Base-by-base conservation (phyloP, 108 stramenopile species). In the Cyclostephanos tholiformis region DNA sequence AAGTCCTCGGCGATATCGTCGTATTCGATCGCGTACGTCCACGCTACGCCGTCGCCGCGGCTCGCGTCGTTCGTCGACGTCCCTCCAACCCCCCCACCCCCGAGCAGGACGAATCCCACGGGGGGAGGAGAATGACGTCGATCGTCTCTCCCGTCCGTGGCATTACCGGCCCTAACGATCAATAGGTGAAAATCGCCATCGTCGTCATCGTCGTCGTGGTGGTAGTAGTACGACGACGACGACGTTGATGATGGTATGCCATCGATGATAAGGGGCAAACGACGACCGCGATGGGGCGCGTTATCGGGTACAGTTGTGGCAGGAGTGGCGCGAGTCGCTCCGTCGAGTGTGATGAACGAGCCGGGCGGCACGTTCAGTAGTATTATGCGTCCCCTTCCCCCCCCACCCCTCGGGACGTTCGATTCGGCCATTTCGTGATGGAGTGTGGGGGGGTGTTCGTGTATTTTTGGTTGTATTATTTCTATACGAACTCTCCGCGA, bases 1-100 rank as follows among this genome's bases (percentile, higher is more conserved):
- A 91, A 76, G 84, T 95, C 94, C 75, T 95, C 94, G 0, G 89
- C 92, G 20, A 60, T 66, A 17, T 76, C 79, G 85, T 91, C 83
- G 59, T 91, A 95, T 57, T 61, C 63, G 39, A 87, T 66, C 29
- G 86, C 75, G 69, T 89, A 76, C 20, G 84, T 65, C 85, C 85
- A 85, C 29, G 20, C 8, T 8, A 9, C 52, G 63, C 0, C 6
- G 51, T 10, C 41, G 26, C 20, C 26, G 27, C 6, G 2, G 51
- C 22, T 10, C 36, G 22, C 26, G 50, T 22, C 30, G 63, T n/a
- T n/a, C n/a, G n/a, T n/a, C n/a, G n/a, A n/a, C n/a, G n/a, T n/a
- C n/a, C n/a, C n/a, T n/a, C n/a, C n/a, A n/a, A n/a, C n/a, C n/a
- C n/a, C n/a, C n/a, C n/a, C n/a, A n/a, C n/a, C n/a, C n/a, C n/a